phyloP scores from a whole-genome alignment of 257 asterid species.

The Osmanthus fragrans region DNA sequence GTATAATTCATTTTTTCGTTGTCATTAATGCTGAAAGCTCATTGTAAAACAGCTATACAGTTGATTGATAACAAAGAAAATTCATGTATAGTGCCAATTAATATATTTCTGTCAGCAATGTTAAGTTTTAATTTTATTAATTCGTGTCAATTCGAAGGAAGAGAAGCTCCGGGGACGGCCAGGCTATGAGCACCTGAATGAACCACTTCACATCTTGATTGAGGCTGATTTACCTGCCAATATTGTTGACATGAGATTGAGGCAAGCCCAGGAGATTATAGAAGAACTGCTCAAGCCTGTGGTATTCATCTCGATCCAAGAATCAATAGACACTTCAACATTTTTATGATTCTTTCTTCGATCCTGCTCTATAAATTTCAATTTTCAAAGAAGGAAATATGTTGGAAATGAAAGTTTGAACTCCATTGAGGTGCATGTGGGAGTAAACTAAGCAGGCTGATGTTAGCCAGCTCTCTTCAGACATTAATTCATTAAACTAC shows the following conservation, averaged over 20 bases:
- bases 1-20: neutral
- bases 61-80: neutral
- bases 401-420: neutral
- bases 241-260: conserved; percentile 68
- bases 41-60: neutral
- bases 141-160: conserved; percentile 54
- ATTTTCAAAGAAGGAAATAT: neutral
- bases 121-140: neutral
- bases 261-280: conserved; percentile 88
- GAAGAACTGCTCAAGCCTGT: conserved; percentile 94
- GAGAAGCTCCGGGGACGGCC: conserved; percentile 89
- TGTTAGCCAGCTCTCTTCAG: neutral
- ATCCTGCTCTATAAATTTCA: neutral
- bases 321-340: neutral
- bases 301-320: conserved; percentile 45
- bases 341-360: neutral
- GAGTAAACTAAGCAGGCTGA: neutral
- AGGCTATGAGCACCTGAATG: conserved; percentile 94
- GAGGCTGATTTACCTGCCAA: conserved; percentile 95
- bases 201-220: conserved; percentile 81
- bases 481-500: neutral
- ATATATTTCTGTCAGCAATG: neutral
- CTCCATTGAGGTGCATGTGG: neutral
- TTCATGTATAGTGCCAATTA: neutral
- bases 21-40: neutral